Evolutionary conservation across 75 land plant genomes (phyloP), one percentile per base, ranked within the genome.

Genomic region (Cryptomeria japonica): DNA sequence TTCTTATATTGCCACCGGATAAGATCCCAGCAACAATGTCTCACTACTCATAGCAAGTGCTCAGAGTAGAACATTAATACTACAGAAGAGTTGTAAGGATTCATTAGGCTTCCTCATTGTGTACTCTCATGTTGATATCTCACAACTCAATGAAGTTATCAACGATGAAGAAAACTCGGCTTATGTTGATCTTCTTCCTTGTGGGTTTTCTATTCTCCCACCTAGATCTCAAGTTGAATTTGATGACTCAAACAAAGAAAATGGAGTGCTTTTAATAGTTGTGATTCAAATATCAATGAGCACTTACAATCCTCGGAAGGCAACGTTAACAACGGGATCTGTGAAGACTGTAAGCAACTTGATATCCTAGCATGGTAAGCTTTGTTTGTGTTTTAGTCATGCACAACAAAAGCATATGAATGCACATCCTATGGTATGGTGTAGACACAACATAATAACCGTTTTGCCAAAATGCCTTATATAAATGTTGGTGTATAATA

Each of bases 51-150:
- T 13, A 42, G 84, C 47, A 1, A 86, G 49, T 75, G 89, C 2
- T 4, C 84, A 89, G 61, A 53, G 68, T 34, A 89, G 58, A 82
- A 89, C 88, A 39, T 37, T 89, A 5, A 87, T 89, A 25, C 56
- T 89, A 13, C 89, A 89, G 38, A 88, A 89, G 89, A 87, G 64
- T 53, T 78, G 84, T 34, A 78, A 64, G 10, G 90, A 89, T 80
- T 86, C 90, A 39, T 49, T 89, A 22, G 90, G 90, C 56, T 88
- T 86, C 7, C 47, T 88, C 15, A 46, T 89, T 42, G 88, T 89
- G 31, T 89, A 89, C 32, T 86, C 90, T n/a, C 90, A 89, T 1
- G 90, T 89, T 39, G 90, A 87, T 88, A 58, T 80, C 16, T 47
- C 88, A 22, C 89, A 85, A 55, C 80, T 88, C 85, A 88, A 88